Evolutionary conservation across 331 rosid genomes (phyloP).

Genomic region (Pyrus hybrid): DNA sequence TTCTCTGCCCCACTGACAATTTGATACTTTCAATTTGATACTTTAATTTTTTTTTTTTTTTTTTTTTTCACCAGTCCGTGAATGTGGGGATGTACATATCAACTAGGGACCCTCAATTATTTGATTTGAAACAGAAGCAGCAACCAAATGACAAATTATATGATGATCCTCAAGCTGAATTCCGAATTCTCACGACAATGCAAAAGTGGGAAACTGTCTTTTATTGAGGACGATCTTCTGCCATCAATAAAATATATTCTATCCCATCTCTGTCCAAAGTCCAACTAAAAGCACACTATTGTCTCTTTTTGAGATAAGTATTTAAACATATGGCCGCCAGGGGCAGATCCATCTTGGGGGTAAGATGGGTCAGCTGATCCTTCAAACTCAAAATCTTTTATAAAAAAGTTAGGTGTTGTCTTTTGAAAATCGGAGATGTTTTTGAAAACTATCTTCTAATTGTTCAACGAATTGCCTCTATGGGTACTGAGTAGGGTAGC

Average conservation of each 20-base stretch:
- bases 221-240: background rate
- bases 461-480: too few relatives aligned
- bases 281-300: background rate
- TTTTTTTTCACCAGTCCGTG: background rate
- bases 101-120: background rate
- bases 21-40: background rate
- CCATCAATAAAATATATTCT: background rate
- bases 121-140: background rate
- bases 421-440: too few relatives aligned
- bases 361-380: too few relatives aligned
- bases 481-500: too few relatives aligned
- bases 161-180: background rate
- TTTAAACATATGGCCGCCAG: too few relatives aligned
- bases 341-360: too few relatives aligned
- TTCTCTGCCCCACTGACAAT: background rate
- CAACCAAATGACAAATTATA: background rate
- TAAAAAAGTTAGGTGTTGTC: too few relatives aligned
- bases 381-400: too few relatives aligned
- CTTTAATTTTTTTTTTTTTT: fast-evolving
- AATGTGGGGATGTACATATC: background rate
- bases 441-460: too few relatives aligned
- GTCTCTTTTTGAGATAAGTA: background rate
- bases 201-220: background rate
- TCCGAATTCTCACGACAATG: background rate
- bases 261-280: background rate